phyloP scores from a whole-genome alignment of 2,329 filamentous ascomycete species.

The Colletotrichum lindemuthianum region DNA sequence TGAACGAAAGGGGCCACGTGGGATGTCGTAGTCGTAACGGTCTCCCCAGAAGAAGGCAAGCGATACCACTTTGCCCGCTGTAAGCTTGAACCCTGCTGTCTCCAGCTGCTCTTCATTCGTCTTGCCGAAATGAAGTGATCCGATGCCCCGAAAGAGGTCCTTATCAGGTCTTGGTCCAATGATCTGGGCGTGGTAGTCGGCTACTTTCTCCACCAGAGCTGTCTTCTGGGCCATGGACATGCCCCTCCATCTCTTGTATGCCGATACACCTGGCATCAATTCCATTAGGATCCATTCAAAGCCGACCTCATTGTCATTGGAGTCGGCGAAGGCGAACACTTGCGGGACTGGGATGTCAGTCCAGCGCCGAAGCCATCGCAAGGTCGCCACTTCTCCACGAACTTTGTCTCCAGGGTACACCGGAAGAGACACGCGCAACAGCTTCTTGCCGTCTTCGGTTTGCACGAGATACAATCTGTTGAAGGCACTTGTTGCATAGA shows the following conservation, averaged over 20 bases:
- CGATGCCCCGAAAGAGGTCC: background rate
- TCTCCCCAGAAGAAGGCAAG: constrained; percentile 47
- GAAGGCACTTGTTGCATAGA: too few species aligned
- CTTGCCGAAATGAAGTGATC: background rate
- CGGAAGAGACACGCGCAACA: constrained; percentile 50
- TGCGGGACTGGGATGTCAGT: constrained; percentile 47
- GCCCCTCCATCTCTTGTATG: constrained; percentile 39
- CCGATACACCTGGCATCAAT: constrained; percentile 40
- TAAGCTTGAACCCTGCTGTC: too few species aligned
- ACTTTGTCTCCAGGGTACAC: constrained; percentile 49
- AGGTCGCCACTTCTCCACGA: constrained; percentile 50
- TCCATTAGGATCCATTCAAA: constrained; percentile 55
- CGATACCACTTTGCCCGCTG: constrained; percentile 44
- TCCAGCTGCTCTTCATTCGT: constrained; percentile 5
- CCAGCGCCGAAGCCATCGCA: constrained; percentile 44
- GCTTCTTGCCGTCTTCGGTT: background rate
- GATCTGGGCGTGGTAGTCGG: constrained; percentile 42
- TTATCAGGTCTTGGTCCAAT: background rate
- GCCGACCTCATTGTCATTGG: constrained; percentile 46
- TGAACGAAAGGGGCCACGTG: constrained; percentile 50
- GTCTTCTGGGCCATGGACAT: constrained; percentile 47
- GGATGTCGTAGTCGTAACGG: constrained; percentile 44
- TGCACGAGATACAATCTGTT: constrained; percentile 41
- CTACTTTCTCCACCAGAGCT: constrained; percentile 43
- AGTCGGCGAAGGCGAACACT: constrained; percentile 47